Percentiles rank a stretch among this genome's conserved stretches.
Conservation (phyloP, 306 rosid genomes). For the Oxytropis ochrocephala region DNA sequence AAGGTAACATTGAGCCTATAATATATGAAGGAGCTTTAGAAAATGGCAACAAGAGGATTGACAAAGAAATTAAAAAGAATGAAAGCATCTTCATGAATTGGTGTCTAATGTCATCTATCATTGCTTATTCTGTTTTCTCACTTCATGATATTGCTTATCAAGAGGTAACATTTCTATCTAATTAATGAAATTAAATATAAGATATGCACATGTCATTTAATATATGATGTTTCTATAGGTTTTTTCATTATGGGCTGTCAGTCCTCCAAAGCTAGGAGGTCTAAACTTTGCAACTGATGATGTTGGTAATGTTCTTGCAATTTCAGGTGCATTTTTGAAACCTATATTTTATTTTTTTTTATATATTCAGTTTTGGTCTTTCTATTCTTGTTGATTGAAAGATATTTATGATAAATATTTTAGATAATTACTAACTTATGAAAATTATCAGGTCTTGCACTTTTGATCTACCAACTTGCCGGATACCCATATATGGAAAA, state of each 20-base stretch:
- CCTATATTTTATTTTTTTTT: neutral
- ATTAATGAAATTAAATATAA: neutral
- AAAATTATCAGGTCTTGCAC: slow-evolving; percentile 45
- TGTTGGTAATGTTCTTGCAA: slow-evolving; percentile 67
- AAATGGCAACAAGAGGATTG: slow-evolving; percentile 25
- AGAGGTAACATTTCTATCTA: slow-evolving; percentile 50
- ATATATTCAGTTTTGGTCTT: too few species aligned
- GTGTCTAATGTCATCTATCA: slow-evolving; percentile 81
- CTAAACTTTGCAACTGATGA: slow-evolving; percentile 47
- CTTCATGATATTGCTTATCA: slow-evolving; percentile 80
- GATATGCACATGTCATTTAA: neutral
- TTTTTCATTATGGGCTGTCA: slow-evolving; percentile 82
- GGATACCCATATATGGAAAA: slow-evolving; percentile 46
- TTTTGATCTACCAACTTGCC: slow-evolving; percentile 47
- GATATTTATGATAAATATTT: neutral
- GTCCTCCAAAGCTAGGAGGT: slow-evolving; percentile 65
- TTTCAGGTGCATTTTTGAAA: slow-evolving; percentile 44
- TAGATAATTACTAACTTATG: neutral
- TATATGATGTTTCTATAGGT: slow-evolving; percentile 30
- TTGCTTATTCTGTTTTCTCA: slow-evolving; percentile 52
- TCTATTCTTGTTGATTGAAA: too few species aligned
- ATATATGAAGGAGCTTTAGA: slow-evolving; percentile 41
- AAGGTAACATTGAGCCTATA: slow-evolving; percentile 8
- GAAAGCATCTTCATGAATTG: slow-evolving; percentile 64
- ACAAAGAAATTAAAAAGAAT: slow-evolving; percentile 19